Conservation (phyloP, 73 alveolate species). For the Paramecium sexaurelia region DNA sequence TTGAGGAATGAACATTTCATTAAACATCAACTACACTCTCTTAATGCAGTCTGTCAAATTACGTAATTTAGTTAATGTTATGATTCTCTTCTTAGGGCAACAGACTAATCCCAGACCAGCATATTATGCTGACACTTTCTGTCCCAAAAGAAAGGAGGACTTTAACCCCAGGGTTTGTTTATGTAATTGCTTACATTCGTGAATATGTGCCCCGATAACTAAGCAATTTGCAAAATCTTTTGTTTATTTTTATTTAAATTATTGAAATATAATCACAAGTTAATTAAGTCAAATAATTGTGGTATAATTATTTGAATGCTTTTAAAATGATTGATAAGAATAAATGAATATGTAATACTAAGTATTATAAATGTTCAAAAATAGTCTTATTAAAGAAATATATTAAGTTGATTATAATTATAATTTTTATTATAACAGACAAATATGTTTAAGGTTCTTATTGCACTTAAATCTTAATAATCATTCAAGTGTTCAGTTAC, state of each 20-base stretch:
- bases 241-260: slow-evolving; percentile 27
- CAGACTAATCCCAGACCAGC: slow-evolving; percentile 25
- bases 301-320: background rate
- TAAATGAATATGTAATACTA: background rate
- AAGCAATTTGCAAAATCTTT: slow-evolving; percentile 32
- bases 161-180: slow-evolving; percentile 33
- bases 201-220: slow-evolving; percentile 43
- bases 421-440: background rate
- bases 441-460: slow-evolving; percentile 11
- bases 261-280: background rate
- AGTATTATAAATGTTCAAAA: too few relatives aligned
- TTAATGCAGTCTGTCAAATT: background rate
- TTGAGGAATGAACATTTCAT: slow-evolving; percentile 31
- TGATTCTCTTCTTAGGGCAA: slow-evolving; percentile 23
- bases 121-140: slow-evolving; percentile 43
- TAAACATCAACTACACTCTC: slow-evolving; percentile 20
- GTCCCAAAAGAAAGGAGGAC: slow-evolving; percentile 43
- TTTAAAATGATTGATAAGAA: background rate
- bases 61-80: background rate
- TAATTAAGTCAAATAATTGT: background rate
- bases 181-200: slow-evolving; percentile 34
- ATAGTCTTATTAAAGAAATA: background rate
- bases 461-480: background rate
- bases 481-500: background rate
- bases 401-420: background rate